A percentile compares a stretch with the other conserved stretches of the same genome.
phyloP scores from a whole-genome alignment of 139 green algal genomes.

The Spirogloea muscicola region DNA sequence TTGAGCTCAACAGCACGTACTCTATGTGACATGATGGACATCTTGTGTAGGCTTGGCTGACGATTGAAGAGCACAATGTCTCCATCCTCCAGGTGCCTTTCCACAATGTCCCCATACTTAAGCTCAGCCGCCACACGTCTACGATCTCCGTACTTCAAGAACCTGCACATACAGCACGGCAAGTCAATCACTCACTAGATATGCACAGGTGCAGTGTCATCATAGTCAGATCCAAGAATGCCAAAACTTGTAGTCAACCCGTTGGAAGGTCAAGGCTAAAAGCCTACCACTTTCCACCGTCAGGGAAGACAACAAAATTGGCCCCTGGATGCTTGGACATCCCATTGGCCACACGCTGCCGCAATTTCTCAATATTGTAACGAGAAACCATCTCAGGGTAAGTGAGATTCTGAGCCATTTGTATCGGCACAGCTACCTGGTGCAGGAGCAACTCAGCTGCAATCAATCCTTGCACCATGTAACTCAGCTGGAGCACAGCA shows the following conservation, averaged over 20 bases:
- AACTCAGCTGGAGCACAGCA: no score
- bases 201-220: no score
- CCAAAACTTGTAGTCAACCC: no score
- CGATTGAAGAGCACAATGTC: slow-evolving; percentile 99
- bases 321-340: slow-evolving; percentile 73
- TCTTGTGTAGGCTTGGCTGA: slow-evolving; percentile 89
- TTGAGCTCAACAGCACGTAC: no score
- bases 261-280: no score
- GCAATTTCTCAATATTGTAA: slow-evolving; percentile 88
- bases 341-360: slow-evolving; percentile 51
- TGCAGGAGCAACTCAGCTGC: no score
- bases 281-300: slow-evolving; percentile 59
- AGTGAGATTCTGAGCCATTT: slow-evolving; percentile 87
- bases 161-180: slow-evolving; percentile 24
- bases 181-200: not conserved
- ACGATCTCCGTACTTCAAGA: slow-evolving; percentile 80
- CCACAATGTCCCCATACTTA: slow-evolving; percentile 78
- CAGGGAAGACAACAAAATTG: slow-evolving; percentile 78
- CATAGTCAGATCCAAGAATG: no score
- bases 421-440: slow-evolving; percentile 82
- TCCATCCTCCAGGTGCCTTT: slow-evolving; percentile 86
- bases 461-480: no score
- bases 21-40: slow-evolving; percentile 97
- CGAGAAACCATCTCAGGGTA: slow-evolving; percentile 84
- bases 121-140: slow-evolving; percentile 73